phyloP scores from a whole-genome alignment of 129 eudicot genomes.

The Tagetes erecta region DNA sequence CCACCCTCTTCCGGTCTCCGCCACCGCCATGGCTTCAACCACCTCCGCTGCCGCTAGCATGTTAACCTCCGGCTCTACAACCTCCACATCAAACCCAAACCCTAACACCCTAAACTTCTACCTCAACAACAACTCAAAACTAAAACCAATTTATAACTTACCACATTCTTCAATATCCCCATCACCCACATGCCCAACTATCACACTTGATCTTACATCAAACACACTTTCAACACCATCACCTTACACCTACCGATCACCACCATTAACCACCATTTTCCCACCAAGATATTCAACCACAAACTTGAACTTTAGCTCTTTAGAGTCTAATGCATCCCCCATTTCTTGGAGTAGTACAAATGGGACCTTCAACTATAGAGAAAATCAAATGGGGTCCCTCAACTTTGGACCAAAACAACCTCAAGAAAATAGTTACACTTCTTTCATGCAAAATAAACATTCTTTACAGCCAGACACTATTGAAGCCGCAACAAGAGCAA shows the following conservation, averaged over 20 bases:
- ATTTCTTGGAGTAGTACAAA: constrained; percentile 52
- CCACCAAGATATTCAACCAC: constrained; percentile 62
- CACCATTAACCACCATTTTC: constrained; percentile 33
- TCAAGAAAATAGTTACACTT: constrained; percentile 52
- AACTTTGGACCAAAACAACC: constrained; percentile 50
- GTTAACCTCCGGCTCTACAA: constrained; percentile 68
- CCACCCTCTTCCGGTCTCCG: constrained; percentile 77
- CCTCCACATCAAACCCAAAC: constrained; percentile 38
- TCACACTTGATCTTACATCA: constrained; percentile 90
- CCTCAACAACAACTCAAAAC: constrained; percentile 54
- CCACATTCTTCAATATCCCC: constrained; percentile 69
- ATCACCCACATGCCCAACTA: constrained; percentile 66
- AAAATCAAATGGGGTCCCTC: constrained; percentile 47
- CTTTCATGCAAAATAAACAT: constrained; percentile 59
- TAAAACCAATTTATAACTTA: constrained; percentile 58
- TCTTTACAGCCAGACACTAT: constrained; percentile 57
- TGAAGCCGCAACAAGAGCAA: constrained; percentile 83
- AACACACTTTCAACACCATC: constrained; percentile 62
- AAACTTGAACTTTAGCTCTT: constrained; percentile 68
- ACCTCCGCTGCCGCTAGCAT: constrained; percentile 82
- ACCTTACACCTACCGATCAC: constrained; percentile 41
- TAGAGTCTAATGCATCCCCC: constrained; percentile 56
- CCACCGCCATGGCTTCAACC: constrained; percentile 96
- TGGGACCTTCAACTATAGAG: constrained; percentile 48
- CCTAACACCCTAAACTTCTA: constrained; percentile 55